Percentiles rank a stretch among this genome's conserved stretches.
These are phyloP conservation scores for Russula emetica DNA, from an alignment of 768 basidiomycete genomes.

Conservation along the genomic window DNA sequence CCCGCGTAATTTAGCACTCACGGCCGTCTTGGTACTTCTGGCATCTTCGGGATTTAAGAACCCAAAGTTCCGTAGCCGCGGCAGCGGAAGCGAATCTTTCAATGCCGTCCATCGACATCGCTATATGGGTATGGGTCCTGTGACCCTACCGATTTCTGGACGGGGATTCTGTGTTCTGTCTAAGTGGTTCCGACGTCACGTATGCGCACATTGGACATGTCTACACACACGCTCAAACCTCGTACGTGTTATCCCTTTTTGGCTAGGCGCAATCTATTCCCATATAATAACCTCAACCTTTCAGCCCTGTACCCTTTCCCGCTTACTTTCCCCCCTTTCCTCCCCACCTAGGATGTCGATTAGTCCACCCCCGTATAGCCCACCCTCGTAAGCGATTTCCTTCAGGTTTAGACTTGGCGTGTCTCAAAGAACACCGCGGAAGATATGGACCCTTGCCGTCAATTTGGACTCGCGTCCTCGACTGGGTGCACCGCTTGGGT, in stretches of 20 bases:
- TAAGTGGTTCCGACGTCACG: no score
- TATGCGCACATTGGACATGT: no score
- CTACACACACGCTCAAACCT: no score
- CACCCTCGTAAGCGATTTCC: constrained; percentile 2
- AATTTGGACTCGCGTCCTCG: constrained; percentile 7
- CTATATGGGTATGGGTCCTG: no score
- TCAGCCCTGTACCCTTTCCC: background rate
- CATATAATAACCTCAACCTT: background rate
- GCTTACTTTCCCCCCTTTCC: no score
- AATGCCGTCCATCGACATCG: no score
- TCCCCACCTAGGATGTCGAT: constrained; percentile 5
- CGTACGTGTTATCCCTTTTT: no score
- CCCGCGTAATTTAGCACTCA: constrained; percentile 41
- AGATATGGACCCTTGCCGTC: constrained; percentile 17
- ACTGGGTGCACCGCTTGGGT: constrained; percentile 12
- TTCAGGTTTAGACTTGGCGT: background rate
- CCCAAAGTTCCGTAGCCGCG: background rate
- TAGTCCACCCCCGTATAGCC: constrained; percentile 7
- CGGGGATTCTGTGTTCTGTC: no score
- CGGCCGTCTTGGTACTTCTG: constrained; percentile 71
- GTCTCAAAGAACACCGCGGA: constrained; percentile 5
- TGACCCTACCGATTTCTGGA: no score
- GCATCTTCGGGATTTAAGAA: constrained; percentile 90
- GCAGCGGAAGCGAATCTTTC: no score
- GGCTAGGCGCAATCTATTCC: background rate